Evolutionary conservation across 768 basidiomycete species (phyloP).

Genomic region (Roridomyces roridus): DNA sequence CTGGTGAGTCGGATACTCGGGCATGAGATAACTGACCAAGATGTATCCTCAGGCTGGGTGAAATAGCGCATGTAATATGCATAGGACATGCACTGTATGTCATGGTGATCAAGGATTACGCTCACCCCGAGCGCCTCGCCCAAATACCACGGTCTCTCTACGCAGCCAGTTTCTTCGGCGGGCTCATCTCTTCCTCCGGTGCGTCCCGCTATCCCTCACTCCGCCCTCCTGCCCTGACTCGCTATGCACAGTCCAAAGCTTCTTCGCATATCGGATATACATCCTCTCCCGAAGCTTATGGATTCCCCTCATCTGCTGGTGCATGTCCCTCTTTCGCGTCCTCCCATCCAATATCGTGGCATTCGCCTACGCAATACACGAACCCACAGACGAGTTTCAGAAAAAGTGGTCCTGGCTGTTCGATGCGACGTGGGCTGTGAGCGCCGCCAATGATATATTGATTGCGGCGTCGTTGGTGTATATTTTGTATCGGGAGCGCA

Average conservation of each 20-base stretch:
- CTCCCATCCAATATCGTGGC: neutral
- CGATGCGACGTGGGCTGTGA: neutral
- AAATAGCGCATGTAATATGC: constrained; percentile 3
- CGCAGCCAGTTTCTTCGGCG: neutral
- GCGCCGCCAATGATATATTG: constrained; percentile 1
- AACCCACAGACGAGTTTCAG: neutral
- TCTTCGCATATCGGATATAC: constrained; percentile 9
- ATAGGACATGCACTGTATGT: neutral
- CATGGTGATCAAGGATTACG: constrained; percentile 4
- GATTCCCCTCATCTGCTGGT: neutral
- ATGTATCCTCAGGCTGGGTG: neutral
- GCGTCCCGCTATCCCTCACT: neutral
- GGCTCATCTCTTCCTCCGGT: neutral
- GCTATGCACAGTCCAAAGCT: neutral
- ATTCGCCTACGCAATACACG: neutral
- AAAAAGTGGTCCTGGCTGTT: neutral
- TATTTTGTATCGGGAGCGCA: neutral
- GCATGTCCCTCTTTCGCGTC: constrained; percentile 1
- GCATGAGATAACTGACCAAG: too few species aligned
- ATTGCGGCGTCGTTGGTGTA: constrained; percentile 4
- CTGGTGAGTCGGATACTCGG: neutral
- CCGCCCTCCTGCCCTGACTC: neutral
- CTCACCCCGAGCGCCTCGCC: neutral
- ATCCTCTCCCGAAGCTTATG: neutral
- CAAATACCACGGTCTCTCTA: neutral